Evolutionary conservation across 2,329 filamentous ascomycete species (phyloP), one percentile per base, ranked within the genome.

Genomic region (Fusarium albosuccineum): DNA sequence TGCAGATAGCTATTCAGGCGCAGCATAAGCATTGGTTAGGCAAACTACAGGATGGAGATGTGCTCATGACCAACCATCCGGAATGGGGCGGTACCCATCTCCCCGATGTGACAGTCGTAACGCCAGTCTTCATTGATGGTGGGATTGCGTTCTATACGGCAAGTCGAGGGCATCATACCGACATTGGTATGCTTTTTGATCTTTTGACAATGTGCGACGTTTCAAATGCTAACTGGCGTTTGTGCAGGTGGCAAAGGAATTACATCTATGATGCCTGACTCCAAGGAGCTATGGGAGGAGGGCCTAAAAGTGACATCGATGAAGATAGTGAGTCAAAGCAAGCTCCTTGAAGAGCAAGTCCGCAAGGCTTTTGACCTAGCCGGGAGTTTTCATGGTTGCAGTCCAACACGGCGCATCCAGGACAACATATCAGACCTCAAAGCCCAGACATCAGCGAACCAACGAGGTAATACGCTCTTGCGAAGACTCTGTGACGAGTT

Each of bases 341-440:
- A 75, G 9, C 81, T 81, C 50, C 72, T 77, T 17, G 78, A 80
- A 39, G 67, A 74, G 6, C 73, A 77, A 0, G 68, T 80, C 2
- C 64, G 67, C 13, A 73, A 72, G 13, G 71, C 76, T 2, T 74
- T 79, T 7, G 66, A 75, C 36, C 70, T 72, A 37, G 79, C 76
- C 3, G 78, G 76, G 6, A 73, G 74, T 14, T 76, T 75, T 51
- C 79, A 75, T 7, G 79, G 76, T n/a, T 82, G 74, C 64, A 78
- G 75, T 49, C 72, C 75, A 2, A 76, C 79, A 2, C 70, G 80
- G 13, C 74, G 78, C 1, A 62, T 82, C 16, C 67, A 70, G 3
- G 81, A 83, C 48, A 83, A 83, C 51, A 71, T 83, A 6, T 77
- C 80, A 3, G 81, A 83, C 50, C 66, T 83, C 4, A 82, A 83